Conservation (phyloP, 2,329 filamentous ascomycete genomes). For the Triangularia setosa region DNA sequence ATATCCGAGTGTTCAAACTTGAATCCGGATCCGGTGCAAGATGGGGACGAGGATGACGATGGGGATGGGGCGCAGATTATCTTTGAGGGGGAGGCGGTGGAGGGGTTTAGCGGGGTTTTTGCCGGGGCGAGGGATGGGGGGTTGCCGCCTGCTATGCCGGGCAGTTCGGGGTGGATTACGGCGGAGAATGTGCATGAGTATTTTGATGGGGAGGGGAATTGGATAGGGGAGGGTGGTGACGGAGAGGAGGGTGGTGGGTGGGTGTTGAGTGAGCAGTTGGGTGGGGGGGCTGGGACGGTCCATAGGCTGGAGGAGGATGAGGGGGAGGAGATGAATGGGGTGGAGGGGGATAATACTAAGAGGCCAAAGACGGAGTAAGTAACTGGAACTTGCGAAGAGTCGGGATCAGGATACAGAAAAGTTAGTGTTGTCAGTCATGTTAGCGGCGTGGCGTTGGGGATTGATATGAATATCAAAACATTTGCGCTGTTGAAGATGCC, state of each 20-base stretch:
- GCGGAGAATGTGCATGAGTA: conserved; percentile 85
- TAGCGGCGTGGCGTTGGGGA: neutral
- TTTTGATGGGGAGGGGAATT: conserved; percentile 78
- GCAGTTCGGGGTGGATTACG: conserved; percentile 81
- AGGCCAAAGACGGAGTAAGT: neutral
- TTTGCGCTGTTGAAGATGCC: neutral
- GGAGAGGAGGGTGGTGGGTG: conserved; percentile 42
- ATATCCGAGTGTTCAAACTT: conserved; percentile 72
- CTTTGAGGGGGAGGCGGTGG: conserved; percentile 55
- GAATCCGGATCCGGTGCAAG: conserved; percentile 64
- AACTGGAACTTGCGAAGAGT: neutral
- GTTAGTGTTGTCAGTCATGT: neutral
- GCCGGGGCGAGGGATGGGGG: conserved; percentile 36
- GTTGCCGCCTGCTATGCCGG: conserved; percentile 64
- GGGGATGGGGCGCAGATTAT: conserved; percentile 42
- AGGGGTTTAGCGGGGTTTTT: conserved; percentile 55
- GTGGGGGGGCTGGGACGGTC: conserved; percentile 25
- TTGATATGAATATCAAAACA: neutral
- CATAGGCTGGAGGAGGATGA: conserved; percentile 19
- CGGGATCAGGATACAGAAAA: neutral
- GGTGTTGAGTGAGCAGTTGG: conserved; percentile 34
- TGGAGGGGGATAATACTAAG: neutral
- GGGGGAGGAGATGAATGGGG: conserved; percentile 9
- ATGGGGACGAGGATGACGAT: conserved; percentile 51
- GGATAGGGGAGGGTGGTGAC: conserved; percentile 51